Percentiles rank a stretch among this genome's conserved stretches.
Conservation (phyloP, 768 basidiomycete species). For the Calvatia gigantea region DNA sequence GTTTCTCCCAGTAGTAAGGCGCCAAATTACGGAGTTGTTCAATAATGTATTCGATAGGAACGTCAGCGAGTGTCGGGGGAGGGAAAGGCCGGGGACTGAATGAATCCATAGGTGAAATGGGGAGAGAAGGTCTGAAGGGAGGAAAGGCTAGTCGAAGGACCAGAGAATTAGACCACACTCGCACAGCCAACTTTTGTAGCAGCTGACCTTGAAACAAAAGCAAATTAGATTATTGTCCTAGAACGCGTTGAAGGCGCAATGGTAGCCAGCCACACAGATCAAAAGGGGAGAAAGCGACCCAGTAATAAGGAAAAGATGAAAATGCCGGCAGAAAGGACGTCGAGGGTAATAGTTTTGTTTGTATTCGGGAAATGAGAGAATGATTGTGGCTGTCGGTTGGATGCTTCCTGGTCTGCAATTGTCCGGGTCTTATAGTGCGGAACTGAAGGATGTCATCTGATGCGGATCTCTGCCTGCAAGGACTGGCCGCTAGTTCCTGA, state of each 20-base stretch:
- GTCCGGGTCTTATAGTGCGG: slow-evolving; percentile 11
- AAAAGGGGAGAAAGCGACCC: slow-evolving; percentile 7
- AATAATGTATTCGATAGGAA: slow-evolving; percentile 72
- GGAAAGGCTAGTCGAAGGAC: slow-evolving; percentile 27
- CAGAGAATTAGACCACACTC: not conserved
- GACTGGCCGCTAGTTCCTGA: slow-evolving; percentile 1
- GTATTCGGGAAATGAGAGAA: slow-evolving; percentile 3
- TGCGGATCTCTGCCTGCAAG: slow-evolving; percentile 5
- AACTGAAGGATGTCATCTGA: slow-evolving; percentile 7
- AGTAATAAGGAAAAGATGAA: slow-evolving; percentile 7
- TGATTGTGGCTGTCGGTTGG: slow-evolving; percentile 1
- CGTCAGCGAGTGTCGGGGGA: slow-evolving; percentile 55
- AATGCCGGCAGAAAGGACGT: slow-evolving; percentile 16
- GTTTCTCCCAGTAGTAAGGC: slow-evolving; percentile 68
- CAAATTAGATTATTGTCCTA: slow-evolving; percentile 12
- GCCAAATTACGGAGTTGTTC: slow-evolving; percentile 67
- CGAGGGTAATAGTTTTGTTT: slow-evolving; percentile 9
- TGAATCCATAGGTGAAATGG: slow-evolving; percentile 26
- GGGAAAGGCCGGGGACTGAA: slow-evolving; percentile 62
- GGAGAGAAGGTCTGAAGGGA: slow-evolving; percentile 26
- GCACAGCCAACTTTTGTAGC: slow-evolving; percentile 13
- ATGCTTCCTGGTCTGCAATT: slow-evolving; percentile 6
- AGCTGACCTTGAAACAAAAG: slow-evolving; percentile 10
- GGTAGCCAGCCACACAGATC: slow-evolving; percentile 5
- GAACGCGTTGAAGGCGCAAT: not conserved